Percentiles rank a stretch among this genome's conserved stretches.
These are phyloP conservation scores for Helichrysum umbraculigerum DNA, from an alignment of 129 eudicot genomes.

Conservation along the genomic window DNA sequence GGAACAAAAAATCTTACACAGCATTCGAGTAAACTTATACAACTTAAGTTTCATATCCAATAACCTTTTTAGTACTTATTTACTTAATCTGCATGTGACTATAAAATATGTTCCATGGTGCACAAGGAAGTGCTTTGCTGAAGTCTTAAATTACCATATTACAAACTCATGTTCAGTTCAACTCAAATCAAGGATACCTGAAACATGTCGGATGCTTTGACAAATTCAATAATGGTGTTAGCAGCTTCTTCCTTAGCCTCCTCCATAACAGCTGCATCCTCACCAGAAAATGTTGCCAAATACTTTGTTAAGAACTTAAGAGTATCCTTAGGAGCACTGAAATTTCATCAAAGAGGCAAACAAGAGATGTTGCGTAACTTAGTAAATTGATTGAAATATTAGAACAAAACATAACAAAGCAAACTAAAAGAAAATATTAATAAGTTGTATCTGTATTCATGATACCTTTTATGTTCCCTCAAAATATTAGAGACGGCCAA, in stretches of 20 bases:
- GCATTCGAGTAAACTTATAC: background rate
- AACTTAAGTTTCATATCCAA: background rate
- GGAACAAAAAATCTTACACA: background rate
- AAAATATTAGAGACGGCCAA: slow-evolving; percentile 60
- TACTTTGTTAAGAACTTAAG: slow-evolving; percentile 71
- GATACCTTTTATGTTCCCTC: slow-evolving; percentile 83
- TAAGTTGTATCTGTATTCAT: background rate
- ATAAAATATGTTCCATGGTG: background rate
- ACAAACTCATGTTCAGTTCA: background rate
- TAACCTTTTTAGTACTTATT: background rate
- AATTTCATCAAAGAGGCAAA: slow-evolving; percentile 25
- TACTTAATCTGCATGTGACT: background rate
- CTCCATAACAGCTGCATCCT: slow-evolving; percentile 56
- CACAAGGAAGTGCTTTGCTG: background rate
- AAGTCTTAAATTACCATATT: background rate
- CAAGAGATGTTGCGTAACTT: slow-evolving; percentile 10
- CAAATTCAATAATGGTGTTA: slow-evolving; percentile 67
- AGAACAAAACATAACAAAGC: background rate
- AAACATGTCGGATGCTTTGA: slow-evolving; percentile 82
- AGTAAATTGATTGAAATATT: background rate
- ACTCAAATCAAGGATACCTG: slow-evolving; percentile 53
- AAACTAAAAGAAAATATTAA: background rate
- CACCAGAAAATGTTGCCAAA: slow-evolving; percentile 79
- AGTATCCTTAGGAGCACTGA: slow-evolving; percentile 85
- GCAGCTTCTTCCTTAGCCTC: slow-evolving; percentile 92